phyloP scores from a whole-genome alignment of 2,329 filamentous ascomycete genomes.

The Sordariomycetes sp. region DNA sequence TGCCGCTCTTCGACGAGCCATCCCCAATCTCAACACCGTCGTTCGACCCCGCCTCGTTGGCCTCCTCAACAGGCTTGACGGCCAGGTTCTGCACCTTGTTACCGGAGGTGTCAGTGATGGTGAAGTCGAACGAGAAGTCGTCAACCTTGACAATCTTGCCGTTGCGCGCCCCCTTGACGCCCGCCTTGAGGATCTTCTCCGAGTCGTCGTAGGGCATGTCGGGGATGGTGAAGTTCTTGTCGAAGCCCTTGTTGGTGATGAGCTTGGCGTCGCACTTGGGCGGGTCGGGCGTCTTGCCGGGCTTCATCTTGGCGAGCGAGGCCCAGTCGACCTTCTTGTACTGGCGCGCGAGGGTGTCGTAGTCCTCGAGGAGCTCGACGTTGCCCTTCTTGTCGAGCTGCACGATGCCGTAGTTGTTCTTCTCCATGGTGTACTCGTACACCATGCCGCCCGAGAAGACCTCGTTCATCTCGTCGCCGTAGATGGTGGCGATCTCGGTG shows the following conservation, averaged over 20 bases:
- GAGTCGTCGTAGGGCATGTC: slow-evolving; percentile 48
- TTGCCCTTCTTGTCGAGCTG: slow-evolving; percentile 42
- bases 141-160: slow-evolving; percentile 56
- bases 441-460: slow-evolving; percentile 65
- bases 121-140: slow-evolving; percentile 32
- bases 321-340: slow-evolving; percentile 63
- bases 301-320: slow-evolving; percentile 49
- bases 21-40: slow-evolving; percentile 10
- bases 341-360: slow-evolving; percentile 60
- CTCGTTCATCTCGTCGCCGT: slow-evolving; percentile 54
- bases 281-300: slow-evolving; percentile 34
- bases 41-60: slow-evolving; percentile 32
- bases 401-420: slow-evolving; percentile 53
- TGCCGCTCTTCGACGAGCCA: background rate
- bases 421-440: slow-evolving; percentile 68
- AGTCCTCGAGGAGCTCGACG: slow-evolving; percentile 49
- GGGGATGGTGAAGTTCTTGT: slow-evolving; percentile 68
- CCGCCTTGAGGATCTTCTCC: slow-evolving; percentile 61
- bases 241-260: slow-evolving; percentile 57
- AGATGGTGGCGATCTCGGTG: slow-evolving; percentile 62
- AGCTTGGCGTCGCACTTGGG: slow-evolving; percentile 53
- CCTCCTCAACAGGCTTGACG: slow-evolving; percentile 28
- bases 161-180: slow-evolving; percentile 49
- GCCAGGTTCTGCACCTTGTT: slow-evolving; percentile 28
- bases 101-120: slow-evolving; percentile 33